Base-by-base conservation (phyloP, 192 early-diverging fungal genomes). In the Diversispora eburnea region DNA sequence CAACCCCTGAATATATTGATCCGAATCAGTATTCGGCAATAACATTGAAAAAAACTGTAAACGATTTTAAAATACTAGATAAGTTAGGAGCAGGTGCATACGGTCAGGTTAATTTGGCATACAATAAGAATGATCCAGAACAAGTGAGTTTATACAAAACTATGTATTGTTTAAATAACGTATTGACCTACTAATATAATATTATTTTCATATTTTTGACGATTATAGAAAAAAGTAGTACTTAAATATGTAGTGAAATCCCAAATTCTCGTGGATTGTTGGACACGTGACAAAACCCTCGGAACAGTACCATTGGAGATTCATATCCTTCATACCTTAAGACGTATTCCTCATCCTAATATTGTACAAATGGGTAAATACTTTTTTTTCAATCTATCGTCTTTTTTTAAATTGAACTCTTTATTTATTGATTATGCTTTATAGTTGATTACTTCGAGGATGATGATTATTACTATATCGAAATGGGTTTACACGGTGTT, bases 221-320 rank as follows among this genome's bases (percentile, higher is more conserved):
- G 25, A 62, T 57, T 41, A 41, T 67, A 77, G 75, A 75, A 76
- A 66, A 83, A 81, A 43, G 80, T 88, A 25, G 90, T 91, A 58
- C 78, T 92, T 71, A 92, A 92, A 71, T 91, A 88, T 74, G 84
- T 92, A 59, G 84, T 89, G 68, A 90, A 92, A 77, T 85, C 85
- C 33, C 82, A 86, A 52, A 87, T 90, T 51, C 79, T 88, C 17
- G 84, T 84, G 8, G 86, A 86, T 61, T 84, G 81, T 45, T 93
- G 91, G 91, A 91, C 83, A 56, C 82, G 85, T 63, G 91, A 91
- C 68, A 76, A 84, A 71, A 70, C 80, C 22, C 74, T 90, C n/a
- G 88, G 86, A 6, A 81, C 87, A 72, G 83, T 95, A 8, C 92
- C 94, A 3, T 81, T 86, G 49, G 94, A 95, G 76, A 88, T 93